Evolutionary conservation across 495 filamentous ascomycete genomes (phyloP).

Genomic region (Pseudevernia furfuracea): DNA sequence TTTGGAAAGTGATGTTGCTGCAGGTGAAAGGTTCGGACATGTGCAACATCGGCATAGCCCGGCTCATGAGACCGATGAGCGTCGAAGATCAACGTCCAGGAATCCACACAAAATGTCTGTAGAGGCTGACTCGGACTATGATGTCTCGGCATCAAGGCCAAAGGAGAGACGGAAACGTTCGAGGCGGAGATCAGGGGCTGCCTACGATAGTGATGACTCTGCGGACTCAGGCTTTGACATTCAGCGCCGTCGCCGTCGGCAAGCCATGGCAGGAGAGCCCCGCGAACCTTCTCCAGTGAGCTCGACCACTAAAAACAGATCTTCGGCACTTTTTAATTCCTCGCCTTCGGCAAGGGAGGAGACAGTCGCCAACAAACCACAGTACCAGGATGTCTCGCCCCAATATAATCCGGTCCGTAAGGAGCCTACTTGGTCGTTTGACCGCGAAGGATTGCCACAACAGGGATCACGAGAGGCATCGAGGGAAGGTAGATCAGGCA

Average conservation of each 20-base stretch:
- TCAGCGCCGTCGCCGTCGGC: slow-evolving; percentile 18
- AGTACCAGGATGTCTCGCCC: not conserved
- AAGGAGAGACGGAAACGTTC: slow-evolving; percentile 9
- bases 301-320: slow-evolving; percentile 46
- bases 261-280: slow-evolving; percentile 18
- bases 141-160: slow-evolving; percentile 5
- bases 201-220: slow-evolving; percentile 24
- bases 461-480: slow-evolving; percentile 8
- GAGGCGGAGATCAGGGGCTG: slow-evolving; percentile 11
- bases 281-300: slow-evolving; percentile 39
- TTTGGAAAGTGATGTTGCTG: not conserved
- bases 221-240: slow-evolving; percentile 23
- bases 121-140: slow-evolving; percentile 6
- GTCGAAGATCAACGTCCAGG: slow-evolving; percentile 1
- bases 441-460: slow-evolving; percentile 10
- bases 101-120: not conserved
- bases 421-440: slow-evolving; percentile 17
- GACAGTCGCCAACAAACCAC: slow-evolving; percentile 2
- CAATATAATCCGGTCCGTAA: not conserved
- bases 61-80: not conserved
- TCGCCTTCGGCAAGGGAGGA: slow-evolving; percentile 39
- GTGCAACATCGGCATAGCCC: not conserved
- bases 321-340: slow-evolving; percentile 47
- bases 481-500: not conserved
- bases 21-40: not conserved